Base-by-base conservation (phyloP, 176 grass and related monocot species). In the Aegilops speltoides region DNA sequence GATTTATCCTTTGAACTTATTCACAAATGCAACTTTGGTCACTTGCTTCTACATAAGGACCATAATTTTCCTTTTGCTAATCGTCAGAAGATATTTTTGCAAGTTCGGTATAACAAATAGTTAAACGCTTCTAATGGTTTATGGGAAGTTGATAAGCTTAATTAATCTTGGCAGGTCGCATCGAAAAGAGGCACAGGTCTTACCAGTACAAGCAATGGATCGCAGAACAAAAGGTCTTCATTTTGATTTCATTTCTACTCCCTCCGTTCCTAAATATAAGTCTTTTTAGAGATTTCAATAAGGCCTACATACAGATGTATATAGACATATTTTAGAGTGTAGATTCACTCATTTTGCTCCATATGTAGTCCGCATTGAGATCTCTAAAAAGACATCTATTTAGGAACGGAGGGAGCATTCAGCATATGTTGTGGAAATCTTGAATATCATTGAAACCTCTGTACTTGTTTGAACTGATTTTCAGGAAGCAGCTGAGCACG, bases 171-270 rank as follows among this genome's bases (percentile, higher is more conserved):
- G 61, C 68, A 91, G 89, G 81, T 84, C 64, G 19, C 68, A 60
- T 80, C 5, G 5, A 91, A 80, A 87, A 68, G 28, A 81, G 10
- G 75, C 8, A 7, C 68, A 50, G 61, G 26, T 24, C 68, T 46
- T 46, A 76, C 61, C 28, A 76, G 48, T 7, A 0, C 74, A 84
- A 69, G 52, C 61, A 87, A 84, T 17, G 48, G 28, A 67, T 37
- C 28, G 1, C 81, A 87, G 36, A 84, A 91, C 79, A 91, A 87
- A 91, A 91, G 89, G 89, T 91, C 31, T 68, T 68, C 66, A 87
- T 1, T 66, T 67, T 6, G 68, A 64, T 77, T 67, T 2, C 79
- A 64, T 76, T 37, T 73, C 29, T 76, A 41, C 38, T 41, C 38
- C 38, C 38, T 41, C 38, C 38, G 10, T 41, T 41, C 38, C 38